phyloP scores from a whole-genome alignment of 441 rosid species.

The Isatis lusitanica region DNA sequence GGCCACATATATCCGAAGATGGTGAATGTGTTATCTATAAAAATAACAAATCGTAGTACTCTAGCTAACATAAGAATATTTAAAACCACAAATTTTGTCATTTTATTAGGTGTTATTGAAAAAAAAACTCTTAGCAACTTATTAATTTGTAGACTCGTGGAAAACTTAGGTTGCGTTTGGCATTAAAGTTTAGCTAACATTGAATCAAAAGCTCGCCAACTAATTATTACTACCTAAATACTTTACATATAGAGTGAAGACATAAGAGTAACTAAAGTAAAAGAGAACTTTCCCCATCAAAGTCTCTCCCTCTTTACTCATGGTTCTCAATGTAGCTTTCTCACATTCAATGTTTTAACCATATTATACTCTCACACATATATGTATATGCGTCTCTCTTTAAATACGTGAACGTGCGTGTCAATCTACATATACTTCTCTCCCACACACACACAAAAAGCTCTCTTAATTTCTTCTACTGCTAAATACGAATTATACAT shows the following conservation, averaged over 20 bases:
- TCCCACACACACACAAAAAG: background rate
- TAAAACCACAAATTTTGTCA: conserved; percentile 11
- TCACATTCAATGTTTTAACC: conserved; percentile 38
- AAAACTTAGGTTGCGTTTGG: conserved; percentile 23
- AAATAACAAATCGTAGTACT: background rate
- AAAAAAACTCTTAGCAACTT: conserved; percentile 18
- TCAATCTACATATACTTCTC: conserved; percentile 1
- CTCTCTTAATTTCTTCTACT: background rate
- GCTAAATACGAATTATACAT: background rate
- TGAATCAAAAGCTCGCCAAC: conserved; percentile 33
- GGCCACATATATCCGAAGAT: conserved; percentile 4
- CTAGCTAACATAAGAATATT: background rate
- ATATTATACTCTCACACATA: background rate
- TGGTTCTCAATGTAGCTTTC: conserved; percentile 35
- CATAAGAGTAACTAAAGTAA: conserved; percentile 33
- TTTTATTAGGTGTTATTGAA: background rate
- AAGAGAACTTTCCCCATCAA: conserved; percentile 33
- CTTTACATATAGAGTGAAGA: conserved; percentile 14
- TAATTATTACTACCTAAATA: conserved; percentile 12
- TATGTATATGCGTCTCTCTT: conserved; percentile 27
- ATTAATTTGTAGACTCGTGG: conserved; percentile 37
- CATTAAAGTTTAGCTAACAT: conserved; percentile 27
- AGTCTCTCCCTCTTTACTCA: conserved; percentile 38
- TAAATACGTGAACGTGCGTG: conserved; percentile 27
- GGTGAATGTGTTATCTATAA: background rate